These are phyloP conservation scores for Malus hybrid DNA, from an alignment of 331 rosid species.

Conservation along the genomic window DNA sequence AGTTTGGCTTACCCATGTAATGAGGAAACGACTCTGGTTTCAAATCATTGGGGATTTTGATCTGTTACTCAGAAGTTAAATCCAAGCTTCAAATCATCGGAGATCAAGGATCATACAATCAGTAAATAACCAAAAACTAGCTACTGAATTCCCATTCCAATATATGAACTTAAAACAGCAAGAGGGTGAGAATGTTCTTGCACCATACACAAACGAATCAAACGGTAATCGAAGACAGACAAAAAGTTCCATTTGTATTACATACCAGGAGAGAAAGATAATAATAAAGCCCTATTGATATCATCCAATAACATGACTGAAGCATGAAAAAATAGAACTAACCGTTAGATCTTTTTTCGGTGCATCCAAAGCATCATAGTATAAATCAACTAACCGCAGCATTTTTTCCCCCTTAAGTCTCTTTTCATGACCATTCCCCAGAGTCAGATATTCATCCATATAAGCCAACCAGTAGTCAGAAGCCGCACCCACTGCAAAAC, in stretches of 20 bases:
- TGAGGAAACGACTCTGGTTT: constrained; percentile 46
- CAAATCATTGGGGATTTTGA: constrained; percentile 43
- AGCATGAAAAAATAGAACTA: constrained; percentile 14
- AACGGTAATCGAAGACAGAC: not conserved
- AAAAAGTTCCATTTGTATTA: not conserved
- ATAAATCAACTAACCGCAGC: constrained; percentile 46
- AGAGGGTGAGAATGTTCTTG: not conserved
- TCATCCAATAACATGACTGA: not conserved
- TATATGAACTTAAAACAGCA: not conserved
- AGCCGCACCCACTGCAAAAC: constrained; percentile 39
- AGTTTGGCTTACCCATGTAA: constrained; percentile 41
- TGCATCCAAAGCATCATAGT: constrained; percentile 72
- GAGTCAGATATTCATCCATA: constrained; percentile 48
- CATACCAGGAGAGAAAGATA: not conserved
- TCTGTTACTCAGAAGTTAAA: constrained; percentile 19
- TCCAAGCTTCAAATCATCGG: not conserved
- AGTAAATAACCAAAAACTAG: not conserved
- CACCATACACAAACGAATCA: not conserved
- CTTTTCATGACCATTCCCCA: constrained; percentile 33
- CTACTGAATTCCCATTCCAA: not conserved
- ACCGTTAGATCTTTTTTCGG: constrained; percentile 72
- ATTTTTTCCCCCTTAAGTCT: constrained; percentile 28
- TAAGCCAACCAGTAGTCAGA: constrained; percentile 63
- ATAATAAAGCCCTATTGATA: not conserved
- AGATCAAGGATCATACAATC: not conserved